phyloP scores from a whole-genome alignment of 768 basidiomycete genomes.

The Kwoniella dendrophila region DNA sequence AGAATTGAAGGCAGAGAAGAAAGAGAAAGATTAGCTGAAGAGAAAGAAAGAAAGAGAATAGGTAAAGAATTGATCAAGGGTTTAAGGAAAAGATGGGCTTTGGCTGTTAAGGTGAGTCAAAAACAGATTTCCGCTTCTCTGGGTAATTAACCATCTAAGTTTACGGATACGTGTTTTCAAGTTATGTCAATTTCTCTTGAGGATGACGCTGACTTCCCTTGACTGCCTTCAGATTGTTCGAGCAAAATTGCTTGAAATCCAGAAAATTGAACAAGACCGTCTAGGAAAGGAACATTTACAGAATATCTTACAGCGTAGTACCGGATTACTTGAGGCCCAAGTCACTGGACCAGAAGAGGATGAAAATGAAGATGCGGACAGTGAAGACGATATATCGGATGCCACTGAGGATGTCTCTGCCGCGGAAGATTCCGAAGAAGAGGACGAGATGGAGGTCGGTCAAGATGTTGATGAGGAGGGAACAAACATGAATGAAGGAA shows the following conservation, averaged over 20 bases:
- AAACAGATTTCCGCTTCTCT: background rate
- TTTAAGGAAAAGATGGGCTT: constrained; percentile 80
- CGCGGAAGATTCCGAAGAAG: constrained; percentile 25
- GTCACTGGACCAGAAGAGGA: constrained; percentile 21
- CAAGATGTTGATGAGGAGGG: constrained; percentile 36
- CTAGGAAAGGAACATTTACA: constrained; percentile 84
- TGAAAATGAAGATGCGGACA: constrained; percentile 50
- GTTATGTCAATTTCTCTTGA: no score
- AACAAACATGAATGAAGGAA: background rate
- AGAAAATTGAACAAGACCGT: constrained; percentile 75
- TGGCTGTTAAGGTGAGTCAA: constrained; percentile 64
- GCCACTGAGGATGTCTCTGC: constrained; percentile 21
- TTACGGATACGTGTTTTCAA: no score
- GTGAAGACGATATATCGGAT: constrained; percentile 32
- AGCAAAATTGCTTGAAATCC: constrained; percentile 60
- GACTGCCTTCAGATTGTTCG: constrained; percentile 36
- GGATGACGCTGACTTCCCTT: constrained; percentile 3
- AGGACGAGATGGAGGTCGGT: constrained; percentile 17
- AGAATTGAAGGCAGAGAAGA: constrained; percentile 67
- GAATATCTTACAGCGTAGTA: constrained; percentile 85
- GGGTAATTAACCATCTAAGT: background rate
- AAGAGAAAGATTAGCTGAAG: constrained; percentile 64
- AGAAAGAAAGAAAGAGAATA: constrained; percentile 66
- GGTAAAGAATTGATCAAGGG: constrained; percentile 73
- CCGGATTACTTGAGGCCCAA: constrained; percentile 80